A percentile compares a stretch with the other conserved stretches of the same genome.
Conservation (phyloP, 768 basidiomycete genomes). For the Mycena epipterygia region DNA sequence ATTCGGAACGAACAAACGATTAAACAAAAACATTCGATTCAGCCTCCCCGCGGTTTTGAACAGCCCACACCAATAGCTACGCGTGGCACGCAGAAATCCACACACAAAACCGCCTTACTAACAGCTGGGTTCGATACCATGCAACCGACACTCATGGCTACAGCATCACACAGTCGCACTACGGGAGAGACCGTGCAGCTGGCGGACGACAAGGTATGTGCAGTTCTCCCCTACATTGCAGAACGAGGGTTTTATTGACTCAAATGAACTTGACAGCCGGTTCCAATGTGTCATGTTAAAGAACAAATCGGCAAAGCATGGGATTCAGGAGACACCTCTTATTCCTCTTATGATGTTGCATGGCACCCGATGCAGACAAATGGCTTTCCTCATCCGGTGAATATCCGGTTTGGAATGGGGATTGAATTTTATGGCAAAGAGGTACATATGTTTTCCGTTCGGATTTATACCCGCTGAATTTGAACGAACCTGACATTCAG, state of each 20-base stretch:
- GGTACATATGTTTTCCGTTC: neutral
- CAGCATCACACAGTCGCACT: neutral
- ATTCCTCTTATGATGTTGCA: conserved; percentile 13
- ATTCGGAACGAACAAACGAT: too few relatives aligned
- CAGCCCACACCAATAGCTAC: neutral
- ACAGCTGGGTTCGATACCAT: neutral
- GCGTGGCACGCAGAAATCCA: neutral
- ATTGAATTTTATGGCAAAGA: conserved; percentile 14
- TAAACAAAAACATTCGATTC: neutral
- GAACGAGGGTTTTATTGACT: too few relatives aligned
- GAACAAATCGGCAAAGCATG: conserved; percentile 12
- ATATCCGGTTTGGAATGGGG: conserved; percentile 24
- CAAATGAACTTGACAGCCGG: too few relatives aligned
- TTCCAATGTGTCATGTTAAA: neutral
- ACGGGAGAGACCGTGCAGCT: neutral
- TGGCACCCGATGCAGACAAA: neutral
- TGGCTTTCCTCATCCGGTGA: neutral
- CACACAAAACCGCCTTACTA: neutral
- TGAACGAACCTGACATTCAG: neutral
- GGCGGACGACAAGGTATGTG: conserved; percentile 6
- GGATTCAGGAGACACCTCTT: neutral
- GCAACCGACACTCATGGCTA: neutral
- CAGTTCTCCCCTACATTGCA: too few relatives aligned
- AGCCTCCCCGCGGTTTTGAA: conserved; percentile 21
- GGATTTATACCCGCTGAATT: neutral